Evolutionary conservation across 352 stramenopile genomes (phyloP), one percentile per base, ranked within the genome.

Genomic region (Phytophthora idaei): DNA sequence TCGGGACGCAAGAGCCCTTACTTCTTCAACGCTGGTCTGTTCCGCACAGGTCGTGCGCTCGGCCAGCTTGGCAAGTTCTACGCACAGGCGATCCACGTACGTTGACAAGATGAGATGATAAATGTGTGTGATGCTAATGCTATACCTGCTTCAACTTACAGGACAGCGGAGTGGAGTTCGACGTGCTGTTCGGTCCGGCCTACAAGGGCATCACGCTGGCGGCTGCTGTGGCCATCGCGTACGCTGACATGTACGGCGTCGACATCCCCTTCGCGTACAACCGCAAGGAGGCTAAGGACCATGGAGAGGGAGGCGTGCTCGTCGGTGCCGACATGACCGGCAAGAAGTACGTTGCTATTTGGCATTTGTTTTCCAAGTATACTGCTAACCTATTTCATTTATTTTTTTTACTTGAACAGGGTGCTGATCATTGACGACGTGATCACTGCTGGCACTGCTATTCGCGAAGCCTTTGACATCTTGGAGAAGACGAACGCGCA

Each of bases 141-240:
- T 21, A 21, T 21, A 21, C 21, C 21, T 48, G 25, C 39, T 77
- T 66, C 11, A 78, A 73, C 31, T 57, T 71, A 61, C 59, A 92
- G 76, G 73, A 88, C 25, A 96, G 85, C 46, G 89, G 87, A 21
- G 77, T 99, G 5, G 87, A 96, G 49, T 99, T 99, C 72, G 97
- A 99, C 67, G 95, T 99, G 49, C 77, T 99, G 29, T 99, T 99
- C 74, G 98, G 98, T 0, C 98, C 98, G 4, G 98, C 98, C 1
- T 99, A 99, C 93, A 99, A 99, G 88, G 98, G 98, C 56, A 99
- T 99, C 76, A 98, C 97, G 31, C 83, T 99, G 6, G 93, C 91
- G 29, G 97, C 96, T 11, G 87, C 97, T 29, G 96, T 99, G 7
- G 94, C 93, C 42, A 95, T 98, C 28, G 91, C 95, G 42, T 96